phyloP scores from a whole-genome alignment of 306 rosid species.

The Pterocarpus santalinus region DNA sequence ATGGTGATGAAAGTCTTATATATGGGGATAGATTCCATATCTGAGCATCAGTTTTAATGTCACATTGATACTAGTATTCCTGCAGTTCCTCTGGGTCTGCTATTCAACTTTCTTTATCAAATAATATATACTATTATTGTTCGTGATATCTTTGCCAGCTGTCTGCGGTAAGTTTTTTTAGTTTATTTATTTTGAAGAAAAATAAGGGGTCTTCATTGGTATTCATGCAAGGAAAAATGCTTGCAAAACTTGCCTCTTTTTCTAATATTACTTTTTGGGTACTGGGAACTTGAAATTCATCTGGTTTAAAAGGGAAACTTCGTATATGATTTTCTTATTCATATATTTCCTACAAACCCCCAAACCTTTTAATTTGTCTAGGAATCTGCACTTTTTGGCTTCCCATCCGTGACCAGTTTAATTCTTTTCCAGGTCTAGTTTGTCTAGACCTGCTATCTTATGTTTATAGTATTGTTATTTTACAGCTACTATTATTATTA shows the following conservation, averaged over 20 bases:
- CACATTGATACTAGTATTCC: conserved; percentile 26
- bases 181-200: neutral
- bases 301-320: conserved; percentile 40
- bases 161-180: conserved; percentile 6
- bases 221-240: conserved; percentile 34
- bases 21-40: conserved; percentile 50
- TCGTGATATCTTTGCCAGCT: conserved; percentile 11
- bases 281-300: conserved; percentile 4
- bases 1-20: conserved; percentile 39
- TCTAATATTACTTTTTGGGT: conserved; percentile 37
- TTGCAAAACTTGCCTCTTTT: conserved; percentile 15
- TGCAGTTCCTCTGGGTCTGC: neutral
- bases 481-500: too few species aligned
- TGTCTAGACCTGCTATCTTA: conserved; percentile 42
- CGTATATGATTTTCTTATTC: conserved; percentile 22
- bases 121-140: neutral
- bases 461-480: neutral
- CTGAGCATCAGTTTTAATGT: conserved; percentile 47
- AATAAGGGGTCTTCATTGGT: conserved; percentile 32
- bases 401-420: conserved; percentile 63
- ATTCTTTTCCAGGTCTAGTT: conserved; percentile 45
- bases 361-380: conserved; percentile 42
- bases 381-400: conserved; percentile 55
- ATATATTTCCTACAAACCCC: conserved; percentile 43
- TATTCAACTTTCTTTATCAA: neutral